Evolutionary conservation across 164 flowering plant genomes (phyloP), one percentile per base, ranked within the genome.

Genomic region (Umbilicus rupestris): DNA sequence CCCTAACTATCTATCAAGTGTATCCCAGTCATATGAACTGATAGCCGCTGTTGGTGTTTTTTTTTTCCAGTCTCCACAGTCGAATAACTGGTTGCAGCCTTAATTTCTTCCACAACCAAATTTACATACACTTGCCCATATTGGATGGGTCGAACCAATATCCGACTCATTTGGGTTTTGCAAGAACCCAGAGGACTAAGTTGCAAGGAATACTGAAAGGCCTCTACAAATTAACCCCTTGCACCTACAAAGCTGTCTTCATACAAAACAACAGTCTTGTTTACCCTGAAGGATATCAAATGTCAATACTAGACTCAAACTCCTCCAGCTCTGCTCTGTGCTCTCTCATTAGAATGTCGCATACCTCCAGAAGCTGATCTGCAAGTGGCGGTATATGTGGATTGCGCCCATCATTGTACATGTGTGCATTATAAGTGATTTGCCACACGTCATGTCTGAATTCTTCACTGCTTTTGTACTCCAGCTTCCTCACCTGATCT

Each of bases 341-440:
- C 63, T 83, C 78, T 10, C 68, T 70, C 45, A 94, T 73, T 76
- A 90, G 50, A 65, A 79, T 75, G 68, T 94, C 98, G 78, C 96
- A 90, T 62, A 89, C 73, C 75, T 87, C 90, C 68, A 94, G 72
- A 26, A 94, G 87, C 76, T 87, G 92, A 76, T 94, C 96, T 3
- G 98, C 98, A 20, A 90, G 88, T 20, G 97, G 98, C 67, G 97
- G 98, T 64, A 93, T 93, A 44, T 78, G 84, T 0, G 97, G 98
- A 68, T 93, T 82, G 6, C 96, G 87, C 2, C 82, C 74, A 57
- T 84, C 91, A 35, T 94, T 94, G 76, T 94, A 94, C 15, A 0
- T 31, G 73, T 90, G 97, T 2, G 98, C 98, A 71, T 94, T 94
- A 63, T 15, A 74, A 17, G 84, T 66, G 17, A 94, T 94, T 73